These are phyloP conservation scores for Aegilops sharonensis DNA, from an alignment of 176 grass and related monocot species.

Conservation along the genomic window DNA sequence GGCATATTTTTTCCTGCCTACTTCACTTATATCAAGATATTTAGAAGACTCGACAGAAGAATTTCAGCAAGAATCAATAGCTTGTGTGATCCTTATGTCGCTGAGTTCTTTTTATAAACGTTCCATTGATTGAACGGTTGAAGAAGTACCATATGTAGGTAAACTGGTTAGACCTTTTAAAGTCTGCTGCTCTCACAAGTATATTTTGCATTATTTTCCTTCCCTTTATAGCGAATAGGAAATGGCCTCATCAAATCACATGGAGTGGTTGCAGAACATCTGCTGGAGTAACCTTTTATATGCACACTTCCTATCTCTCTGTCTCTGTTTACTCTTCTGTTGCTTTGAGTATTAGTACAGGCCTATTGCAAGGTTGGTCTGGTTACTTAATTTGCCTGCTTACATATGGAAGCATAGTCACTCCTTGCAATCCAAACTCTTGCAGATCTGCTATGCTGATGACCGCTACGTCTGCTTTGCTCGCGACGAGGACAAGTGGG, in stretches of 20 bases:
- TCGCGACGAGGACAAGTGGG: conserved; percentile 13
- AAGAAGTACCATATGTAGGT: neutral
- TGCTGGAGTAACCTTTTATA: neutral
- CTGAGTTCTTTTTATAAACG: neutral
- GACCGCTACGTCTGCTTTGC: conserved; percentile 17
- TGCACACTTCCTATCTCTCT: neutral
- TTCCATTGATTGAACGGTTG: neutral
- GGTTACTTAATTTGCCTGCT: neutral
- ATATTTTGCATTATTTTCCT: neutral
- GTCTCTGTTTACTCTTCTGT: neutral
- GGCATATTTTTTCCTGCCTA: neutral
- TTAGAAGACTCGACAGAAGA: neutral
- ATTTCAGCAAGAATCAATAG: neutral
- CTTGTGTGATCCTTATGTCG: neutral
- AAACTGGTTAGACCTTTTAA: neutral
- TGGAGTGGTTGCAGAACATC: neutral
- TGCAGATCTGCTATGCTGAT: conserved; percentile 13
- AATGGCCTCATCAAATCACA: neutral
- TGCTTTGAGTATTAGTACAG: neutral
- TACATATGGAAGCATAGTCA: neutral
- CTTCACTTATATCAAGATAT: neutral
- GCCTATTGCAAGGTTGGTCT: conserved; percentile 1
- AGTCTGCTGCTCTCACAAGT: neutral
- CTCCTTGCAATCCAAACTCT: neutral
- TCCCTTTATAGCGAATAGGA: neutral